Percentiles rank a stretch among this genome's conserved stretches.
Conservation (phyloP, 1,139 yeast species). For the Geotrichum klebahnii region DNA sequence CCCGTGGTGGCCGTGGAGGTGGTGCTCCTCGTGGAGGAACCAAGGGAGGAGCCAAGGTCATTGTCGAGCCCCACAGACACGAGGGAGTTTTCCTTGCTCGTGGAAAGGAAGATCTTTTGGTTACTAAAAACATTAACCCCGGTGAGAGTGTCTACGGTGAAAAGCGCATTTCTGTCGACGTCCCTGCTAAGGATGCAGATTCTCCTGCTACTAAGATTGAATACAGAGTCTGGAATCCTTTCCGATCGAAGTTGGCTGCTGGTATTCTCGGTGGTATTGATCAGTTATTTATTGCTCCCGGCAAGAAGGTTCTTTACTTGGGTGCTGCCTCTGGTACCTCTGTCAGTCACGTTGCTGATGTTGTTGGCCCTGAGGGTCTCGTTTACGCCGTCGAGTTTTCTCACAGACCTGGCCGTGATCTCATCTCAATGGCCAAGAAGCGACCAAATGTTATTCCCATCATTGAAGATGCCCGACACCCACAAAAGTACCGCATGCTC, state of each 20-base stretch:
- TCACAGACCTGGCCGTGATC: conserved; percentile 99
- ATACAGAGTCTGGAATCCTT: conserved; percentile 99
- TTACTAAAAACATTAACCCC: conserved; percentile 94
- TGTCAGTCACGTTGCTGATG: conserved; percentile 95
- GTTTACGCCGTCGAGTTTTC: conserved; percentile 99
- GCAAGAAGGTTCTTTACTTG: conserved; percentile 91
- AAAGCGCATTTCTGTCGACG: conserved; percentile 90
- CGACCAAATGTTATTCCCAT: conserved; percentile 98
- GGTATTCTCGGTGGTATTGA: conserved; percentile 99
- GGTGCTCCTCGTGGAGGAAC: conserved; percentile 64
- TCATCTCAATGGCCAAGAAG: conserved; percentile 99
- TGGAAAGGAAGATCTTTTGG: conserved; percentile 97
- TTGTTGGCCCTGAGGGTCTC: conserved; percentile 97
- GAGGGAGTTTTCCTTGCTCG: conserved; percentile 20
- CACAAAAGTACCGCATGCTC: conserved; percentile 98
- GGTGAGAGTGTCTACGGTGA: conserved; percentile 86
- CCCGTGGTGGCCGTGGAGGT: conserved; percentile 49
- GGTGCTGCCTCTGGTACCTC: conserved; percentile 99
- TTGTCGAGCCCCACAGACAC: conserved; percentile 55
- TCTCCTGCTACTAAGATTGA: conserved; percentile 88
- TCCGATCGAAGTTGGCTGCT: conserved; percentile 98
- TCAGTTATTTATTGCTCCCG: conserved; percentile 95
- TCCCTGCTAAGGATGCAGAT: conserved; percentile 83
- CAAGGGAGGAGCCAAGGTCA: conserved; percentile 89
- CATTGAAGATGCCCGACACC: conserved; percentile 99